A percentile compares a stretch with the other conserved stretches of the same genome.
phyloP scores from a whole-genome alignment of 2,329 filamentous ascomycete genomes.

The Fusarium chaquense region DNA sequence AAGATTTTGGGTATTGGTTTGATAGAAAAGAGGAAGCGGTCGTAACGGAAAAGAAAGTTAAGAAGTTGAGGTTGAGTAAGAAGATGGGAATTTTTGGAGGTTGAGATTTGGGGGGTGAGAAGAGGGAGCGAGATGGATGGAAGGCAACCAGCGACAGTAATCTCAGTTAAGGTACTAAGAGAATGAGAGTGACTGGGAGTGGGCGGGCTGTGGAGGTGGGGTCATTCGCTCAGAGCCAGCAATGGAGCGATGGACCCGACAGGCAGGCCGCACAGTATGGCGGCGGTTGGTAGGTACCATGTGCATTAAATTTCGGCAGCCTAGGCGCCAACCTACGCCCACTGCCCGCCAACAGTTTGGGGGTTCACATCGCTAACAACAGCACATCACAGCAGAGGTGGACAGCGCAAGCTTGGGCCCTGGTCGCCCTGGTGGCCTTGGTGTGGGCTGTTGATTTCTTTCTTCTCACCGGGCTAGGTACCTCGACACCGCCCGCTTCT shows the following conservation, averaged over 20 bases:
- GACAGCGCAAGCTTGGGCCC: constrained; percentile 2
- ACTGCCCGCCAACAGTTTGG: background rate
- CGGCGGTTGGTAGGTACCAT: background rate
- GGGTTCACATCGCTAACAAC: constrained; percentile 4
- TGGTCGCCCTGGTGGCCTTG: background rate
- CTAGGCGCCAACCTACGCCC: background rate
- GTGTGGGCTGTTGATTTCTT: constrained; percentile 7
- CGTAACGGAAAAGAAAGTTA: constrained; percentile 39
- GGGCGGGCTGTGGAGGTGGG: constrained; percentile 43
- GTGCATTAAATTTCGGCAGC: constrained; percentile 24
- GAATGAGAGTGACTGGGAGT: constrained; percentile 29
- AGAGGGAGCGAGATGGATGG: constrained; percentile 39
- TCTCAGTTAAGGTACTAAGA: constrained; percentile 20
- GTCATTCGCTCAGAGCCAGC: constrained; percentile 22
- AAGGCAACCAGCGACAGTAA: constrained; percentile 24
- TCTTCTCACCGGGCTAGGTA: background rate
- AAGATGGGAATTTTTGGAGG: constrained; percentile 45
- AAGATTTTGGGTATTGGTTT: constrained; percentile 42
- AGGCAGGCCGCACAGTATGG: constrained; percentile 38
- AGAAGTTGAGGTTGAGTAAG: constrained; percentile 34
- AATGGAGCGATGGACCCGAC: constrained; percentile 8
- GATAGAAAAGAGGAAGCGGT: constrained; percentile 38
- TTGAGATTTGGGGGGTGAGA: constrained; percentile 48
- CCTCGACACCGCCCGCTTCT: constrained; percentile 3
- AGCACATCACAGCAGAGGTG: background rate